Evolutionary conservation across 2,329 filamentous ascomycete genomes (phyloP).

Genomic region (Trichophyton equinum): DNA sequence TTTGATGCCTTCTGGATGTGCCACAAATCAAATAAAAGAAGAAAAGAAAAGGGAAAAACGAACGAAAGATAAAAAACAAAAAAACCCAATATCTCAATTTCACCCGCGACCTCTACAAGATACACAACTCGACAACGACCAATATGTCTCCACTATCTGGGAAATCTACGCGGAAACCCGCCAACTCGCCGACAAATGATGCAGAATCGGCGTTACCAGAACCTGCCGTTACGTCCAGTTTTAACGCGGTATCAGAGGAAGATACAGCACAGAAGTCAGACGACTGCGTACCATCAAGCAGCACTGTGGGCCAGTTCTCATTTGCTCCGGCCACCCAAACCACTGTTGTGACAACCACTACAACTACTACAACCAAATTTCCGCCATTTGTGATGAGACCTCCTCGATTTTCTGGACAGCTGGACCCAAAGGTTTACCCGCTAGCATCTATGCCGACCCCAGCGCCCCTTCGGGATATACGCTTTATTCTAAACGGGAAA

Average conservation of each 20-base stretch:
- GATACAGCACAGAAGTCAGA: background rate
- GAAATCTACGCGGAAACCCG: slow-evolving; percentile 1
- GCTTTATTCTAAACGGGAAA: slow-evolving; percentile 54
- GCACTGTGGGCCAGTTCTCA: slow-evolving; percentile 46
- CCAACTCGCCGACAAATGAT: background rate
- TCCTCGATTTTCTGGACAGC: slow-evolving; percentile 54
- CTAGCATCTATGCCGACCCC: slow-evolving; percentile 74
- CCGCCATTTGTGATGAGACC: slow-evolving; percentile 71
- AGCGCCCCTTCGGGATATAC: slow-evolving; percentile 61
- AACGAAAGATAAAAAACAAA: background rate
- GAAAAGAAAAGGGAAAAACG: background rate
- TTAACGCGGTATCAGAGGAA: background rate
- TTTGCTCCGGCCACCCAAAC: slow-evolving; percentile 53
- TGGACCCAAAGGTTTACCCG: slow-evolving; percentile 84
- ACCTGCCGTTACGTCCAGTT: background rate
- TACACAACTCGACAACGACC: background rate
- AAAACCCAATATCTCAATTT: background rate
- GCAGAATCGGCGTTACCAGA: background rate
- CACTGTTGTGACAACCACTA: slow-evolving; percentile 74
- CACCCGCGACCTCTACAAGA: background rate
- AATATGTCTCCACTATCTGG: background rate
- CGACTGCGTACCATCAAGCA: background rate
- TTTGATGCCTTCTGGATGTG: background rate
- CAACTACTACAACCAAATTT: slow-evolving; percentile 68
- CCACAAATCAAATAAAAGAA: background rate